A percentile compares a stretch with the other conserved stretches of the same genome.
Conservation (phyloP, 371 early-diverging fungal genomes). For the Mucor piriformis region DNA sequence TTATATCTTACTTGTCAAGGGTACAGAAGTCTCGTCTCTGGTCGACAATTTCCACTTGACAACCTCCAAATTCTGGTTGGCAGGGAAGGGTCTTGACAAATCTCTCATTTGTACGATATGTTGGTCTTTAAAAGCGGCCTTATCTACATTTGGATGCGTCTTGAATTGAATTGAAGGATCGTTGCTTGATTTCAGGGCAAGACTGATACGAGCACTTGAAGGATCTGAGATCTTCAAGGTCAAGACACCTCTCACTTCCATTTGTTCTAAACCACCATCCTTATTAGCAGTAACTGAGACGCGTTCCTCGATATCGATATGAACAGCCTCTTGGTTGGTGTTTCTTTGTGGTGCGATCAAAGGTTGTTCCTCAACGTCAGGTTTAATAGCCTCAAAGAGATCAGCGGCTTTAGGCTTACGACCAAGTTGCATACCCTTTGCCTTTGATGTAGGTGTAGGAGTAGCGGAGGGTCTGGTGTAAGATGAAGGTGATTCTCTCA, state of each 20-base stretch:
- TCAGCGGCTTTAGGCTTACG: constrained; percentile 81
- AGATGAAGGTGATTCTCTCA: constrained; percentile 32
- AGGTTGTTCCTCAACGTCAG: constrained; percentile 65
- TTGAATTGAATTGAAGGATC: constrained; percentile 79
- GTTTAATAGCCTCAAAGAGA: constrained; percentile 83
- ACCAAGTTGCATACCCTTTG: constrained; percentile 93
- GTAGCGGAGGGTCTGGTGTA: constrained; percentile 27
- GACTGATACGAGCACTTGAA: constrained; percentile 56
- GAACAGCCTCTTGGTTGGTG: constrained; percentile 63
- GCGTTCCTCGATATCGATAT: constrained; percentile 86
- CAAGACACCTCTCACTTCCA: constrained; percentile 94
- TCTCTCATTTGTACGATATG: constrained; percentile 83
- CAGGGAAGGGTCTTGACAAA: constrained; percentile 81
- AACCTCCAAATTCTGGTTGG: constrained; percentile 82
- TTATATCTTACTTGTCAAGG: constrained; percentile 85
- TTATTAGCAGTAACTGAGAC: constrained; percentile 80
- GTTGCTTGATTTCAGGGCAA: constrained; percentile 55
- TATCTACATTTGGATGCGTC: constrained; percentile 98
- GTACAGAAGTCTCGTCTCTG: constrained; percentile 81
- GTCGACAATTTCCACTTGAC: constrained; percentile 87
- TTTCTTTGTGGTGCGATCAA: constrained; percentile 10
- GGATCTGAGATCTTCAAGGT: constrained; percentile 78
- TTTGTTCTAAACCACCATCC: constrained; percentile 89
- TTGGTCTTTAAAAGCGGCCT: constrained; percentile 74
- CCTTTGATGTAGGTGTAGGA: constrained; percentile 56